Evolutionary conservation across 1,139 yeast genomes (phyloP).

Genomic region (Pichia terricola): DNA sequence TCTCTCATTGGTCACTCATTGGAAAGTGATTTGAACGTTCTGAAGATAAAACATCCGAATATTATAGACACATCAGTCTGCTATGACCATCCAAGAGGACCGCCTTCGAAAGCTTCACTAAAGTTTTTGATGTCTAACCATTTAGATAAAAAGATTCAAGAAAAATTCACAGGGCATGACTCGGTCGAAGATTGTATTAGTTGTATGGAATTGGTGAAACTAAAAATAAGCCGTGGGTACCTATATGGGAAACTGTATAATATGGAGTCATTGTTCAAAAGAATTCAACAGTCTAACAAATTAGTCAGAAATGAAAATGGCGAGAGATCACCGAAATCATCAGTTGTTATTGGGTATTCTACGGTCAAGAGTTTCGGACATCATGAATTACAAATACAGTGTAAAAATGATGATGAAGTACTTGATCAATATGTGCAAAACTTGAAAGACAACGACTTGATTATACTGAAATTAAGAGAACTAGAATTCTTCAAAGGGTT

Average conservation of each 20-base stretch:
- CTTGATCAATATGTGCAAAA: conserved; percentile 33
- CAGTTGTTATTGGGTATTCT: conserved; percentile 34
- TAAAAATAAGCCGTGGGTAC: conserved; percentile 58
- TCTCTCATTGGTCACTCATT: conserved; percentile 65
- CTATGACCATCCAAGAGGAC: conserved; percentile 70
- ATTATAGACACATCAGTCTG: conserved; percentile 60
- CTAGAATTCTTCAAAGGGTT: conserved; percentile 35
- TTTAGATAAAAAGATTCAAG: conserved; percentile 40
- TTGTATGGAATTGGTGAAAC: conserved; percentile 65
- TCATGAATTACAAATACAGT: conserved; percentile 30
- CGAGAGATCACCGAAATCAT: conserved; percentile 27
- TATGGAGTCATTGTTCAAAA: conserved; percentile 28
- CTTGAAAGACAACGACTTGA: conserved; percentile 34
- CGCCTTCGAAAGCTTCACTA: conserved; percentile 70
- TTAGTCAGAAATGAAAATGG: conserved; percentile 14
- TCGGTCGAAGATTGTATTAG: conserved; percentile 80
- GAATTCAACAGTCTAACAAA: conserved; percentile 18
- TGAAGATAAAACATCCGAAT: conserved; percentile 51
- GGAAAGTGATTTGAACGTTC: conserved; percentile 55
- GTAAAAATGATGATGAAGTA: conserved; percentile 51
- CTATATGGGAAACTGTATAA: conserved; percentile 49
- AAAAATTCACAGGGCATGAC: conserved; percentile 42
- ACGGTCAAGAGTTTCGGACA: conserved; percentile 12
- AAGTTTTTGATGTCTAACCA: conserved; percentile 53
- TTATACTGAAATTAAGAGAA: conserved; percentile 50